Base-by-base conservation (phyloP, 345 rosid species). In the Arabidopsis arenosa region DNA sequence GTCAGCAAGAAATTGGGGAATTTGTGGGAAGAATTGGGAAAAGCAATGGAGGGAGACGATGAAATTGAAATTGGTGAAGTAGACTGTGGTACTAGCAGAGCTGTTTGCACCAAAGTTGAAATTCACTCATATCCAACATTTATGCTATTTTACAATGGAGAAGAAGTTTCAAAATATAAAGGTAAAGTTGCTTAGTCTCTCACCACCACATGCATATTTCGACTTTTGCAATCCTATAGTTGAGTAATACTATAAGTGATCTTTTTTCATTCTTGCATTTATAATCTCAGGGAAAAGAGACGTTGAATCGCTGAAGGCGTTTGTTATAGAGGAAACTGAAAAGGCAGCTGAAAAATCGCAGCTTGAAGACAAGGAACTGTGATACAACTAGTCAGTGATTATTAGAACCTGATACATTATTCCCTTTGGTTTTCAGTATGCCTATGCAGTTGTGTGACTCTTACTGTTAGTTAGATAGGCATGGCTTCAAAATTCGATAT, bases 51-150 rank as follows among this genome's bases (percentile, higher is more conserved):
- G 61, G 93, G 92, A 53, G 96, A 89, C 64, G 97, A 90, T 72
- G 97, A 90, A 57, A 95, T 95, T 56, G 99, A 95, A 92, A 82
- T 90, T 37, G 99, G 99, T 33, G 97, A 92, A 84, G 97, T 95
- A 60, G 97, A 95, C 58, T 95, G 99, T 21, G 86, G 87, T 44
- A 44, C 78, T 2, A 88, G 91, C 77, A 95, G 92, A 83, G 62
- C 89, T 56, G 85, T 95, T 44, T 95, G 99, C 76, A 54, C 93
- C 51, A 88, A 95, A 79, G 97, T 83, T 44, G 93, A 95, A 70
- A 95, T 92, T 74, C 93, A 92, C 75, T 90, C 97, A 1, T 95
- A 95, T 79, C 98, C 98, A 53, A 94, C 98, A 1, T 94, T 94
- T 79, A 94, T 90, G 85, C 77, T 90, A 48, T 92, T 94, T 73